Conservation (phyloP, 75 land plant species). For the Cunninghamia lanceolata region DNA sequence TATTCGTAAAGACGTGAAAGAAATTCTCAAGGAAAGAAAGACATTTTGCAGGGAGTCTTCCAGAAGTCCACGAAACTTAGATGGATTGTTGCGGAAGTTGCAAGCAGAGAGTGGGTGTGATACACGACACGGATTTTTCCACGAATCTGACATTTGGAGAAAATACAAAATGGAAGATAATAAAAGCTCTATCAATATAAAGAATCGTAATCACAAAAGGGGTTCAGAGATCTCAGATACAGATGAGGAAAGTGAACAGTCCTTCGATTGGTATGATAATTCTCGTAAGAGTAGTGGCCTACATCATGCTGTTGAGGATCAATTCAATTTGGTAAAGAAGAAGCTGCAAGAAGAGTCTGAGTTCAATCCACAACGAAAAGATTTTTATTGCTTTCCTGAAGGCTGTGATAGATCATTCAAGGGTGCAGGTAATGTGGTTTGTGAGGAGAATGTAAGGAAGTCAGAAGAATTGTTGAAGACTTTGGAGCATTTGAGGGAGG, state of each 20-base stretch:
- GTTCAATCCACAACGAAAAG: not conserved
- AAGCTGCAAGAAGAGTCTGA: slow-evolving; percentile 1
- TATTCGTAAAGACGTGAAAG: not conserved
- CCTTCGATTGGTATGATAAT: not conserved
- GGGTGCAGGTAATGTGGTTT: not conserved
- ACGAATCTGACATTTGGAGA: not conserved
- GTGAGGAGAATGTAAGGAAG: slow-evolving; percentile 17
- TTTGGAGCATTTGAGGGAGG: slow-evolving; percentile 26
- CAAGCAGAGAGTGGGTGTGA: slow-evolving; percentile 4
- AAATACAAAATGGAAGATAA: slow-evolving; percentile 4
- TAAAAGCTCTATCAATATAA: slow-evolving; percentile 1
- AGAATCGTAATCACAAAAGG: slow-evolving; percentile 9
- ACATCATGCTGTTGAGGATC: not conserved
- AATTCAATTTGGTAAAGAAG: not conserved
- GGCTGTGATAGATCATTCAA: not conserved
- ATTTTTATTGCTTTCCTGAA: slow-evolving; percentile 2
- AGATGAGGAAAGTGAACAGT: slow-evolving; percentile 9
- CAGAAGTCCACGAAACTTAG: slow-evolving; percentile 7
- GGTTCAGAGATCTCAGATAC: slow-evolving; percentile 4
- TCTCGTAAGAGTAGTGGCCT: not conserved
- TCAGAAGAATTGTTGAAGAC: slow-evolving; percentile 30
- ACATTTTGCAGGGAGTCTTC: slow-evolving; percentile 6
- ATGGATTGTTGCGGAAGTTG: slow-evolving; percentile 7
- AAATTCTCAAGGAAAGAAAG: slow-evolving; percentile 4
- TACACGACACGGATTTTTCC: slow-evolving; percentile 4